phyloP scores from a whole-genome alignment of 2,329 filamentous ascomycete species.

The Aspergillus ruber region DNA sequence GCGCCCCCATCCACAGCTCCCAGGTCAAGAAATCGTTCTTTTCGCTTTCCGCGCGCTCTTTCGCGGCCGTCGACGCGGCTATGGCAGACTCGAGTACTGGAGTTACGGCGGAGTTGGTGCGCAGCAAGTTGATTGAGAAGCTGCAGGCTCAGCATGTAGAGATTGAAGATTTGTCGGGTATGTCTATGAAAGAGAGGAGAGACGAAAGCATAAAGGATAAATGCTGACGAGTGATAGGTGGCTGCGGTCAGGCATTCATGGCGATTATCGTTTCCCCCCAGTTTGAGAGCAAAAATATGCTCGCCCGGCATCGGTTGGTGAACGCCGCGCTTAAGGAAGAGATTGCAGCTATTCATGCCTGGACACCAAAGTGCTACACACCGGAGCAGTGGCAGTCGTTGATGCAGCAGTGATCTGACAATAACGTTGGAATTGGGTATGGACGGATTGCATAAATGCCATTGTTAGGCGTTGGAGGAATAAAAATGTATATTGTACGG shows the following conservation, averaged over 20 bases:
- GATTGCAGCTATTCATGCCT: constrained; percentile 86
- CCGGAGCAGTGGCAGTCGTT: constrained; percentile 80
- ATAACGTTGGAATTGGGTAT: not conserved
- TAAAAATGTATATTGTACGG: not conserved
- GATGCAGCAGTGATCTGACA: constrained; percentile 32
- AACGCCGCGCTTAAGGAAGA: constrained; percentile 78
- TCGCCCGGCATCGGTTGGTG: constrained; percentile 80
- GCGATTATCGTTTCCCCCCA: constrained; percentile 64
- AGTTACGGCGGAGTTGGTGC: constrained; percentile 68
- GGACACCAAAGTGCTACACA: constrained; percentile 90
- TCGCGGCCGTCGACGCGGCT: constrained; percentile 28
- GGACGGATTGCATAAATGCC: not conserved
- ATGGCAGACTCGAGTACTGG: constrained; percentile 46
- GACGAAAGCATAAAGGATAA: not conserved
- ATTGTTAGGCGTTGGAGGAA: constrained; percentile 1
- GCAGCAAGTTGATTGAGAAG: constrained; percentile 60
- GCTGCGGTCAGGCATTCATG: constrained; percentile 65
- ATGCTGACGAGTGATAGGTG: constrained; percentile 41
- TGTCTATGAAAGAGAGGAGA: not conserved
- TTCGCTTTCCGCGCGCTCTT: constrained; percentile 29
- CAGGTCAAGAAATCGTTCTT: constrained; percentile 20
- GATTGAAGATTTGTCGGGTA: constrained; percentile 89
- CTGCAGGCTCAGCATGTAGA: constrained; percentile 73
- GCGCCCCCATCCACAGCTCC: constrained; percentile 17
- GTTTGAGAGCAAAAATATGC: constrained; percentile 65